phyloP scores from a whole-genome alignment of 371 early-diverging fungal genomes.

The Nosema bombycis region DNA sequence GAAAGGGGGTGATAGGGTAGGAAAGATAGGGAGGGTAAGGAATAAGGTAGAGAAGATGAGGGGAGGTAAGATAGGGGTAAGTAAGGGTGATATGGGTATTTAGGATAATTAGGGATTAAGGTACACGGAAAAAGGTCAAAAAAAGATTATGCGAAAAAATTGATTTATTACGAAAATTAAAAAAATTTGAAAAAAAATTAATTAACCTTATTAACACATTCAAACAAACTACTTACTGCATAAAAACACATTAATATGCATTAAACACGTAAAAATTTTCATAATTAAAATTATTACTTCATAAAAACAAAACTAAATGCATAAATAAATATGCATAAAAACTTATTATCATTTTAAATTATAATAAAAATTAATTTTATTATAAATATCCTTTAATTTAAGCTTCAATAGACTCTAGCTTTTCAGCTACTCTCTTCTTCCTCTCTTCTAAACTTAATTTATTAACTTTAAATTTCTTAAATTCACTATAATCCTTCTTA shows the following conservation, averaged over 20 bases:
- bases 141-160: too few species aligned
- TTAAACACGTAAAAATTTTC: not conserved
- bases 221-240: not conserved
- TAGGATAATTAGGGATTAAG: too few species aligned
- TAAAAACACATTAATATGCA: not conserved
- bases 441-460: conserved; percentile 61
- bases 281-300: not conserved
- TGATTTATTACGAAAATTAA: too few species aligned
- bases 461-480: conserved; percentile 52
- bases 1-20: not conserved
- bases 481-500: conserved; percentile 55
- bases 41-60: too few species aligned
- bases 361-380: not conserved
- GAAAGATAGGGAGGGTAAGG: not conserved
- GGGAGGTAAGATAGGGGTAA: too few species aligned
- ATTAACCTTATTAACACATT: not conserved
- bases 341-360: too few species aligned
- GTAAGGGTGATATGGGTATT: too few species aligned
- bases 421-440: conserved; percentile 52
- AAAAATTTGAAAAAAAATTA: not conserved
- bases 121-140: too few species aligned
- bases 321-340: not conserved
- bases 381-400: conserved; percentile 18
- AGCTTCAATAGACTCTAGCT: conserved; percentile 38
- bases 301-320: not conserved